Base-by-base conservation (phyloP, 1,139 yeast genomes). In the Maudiozyma humilis region DNA sequence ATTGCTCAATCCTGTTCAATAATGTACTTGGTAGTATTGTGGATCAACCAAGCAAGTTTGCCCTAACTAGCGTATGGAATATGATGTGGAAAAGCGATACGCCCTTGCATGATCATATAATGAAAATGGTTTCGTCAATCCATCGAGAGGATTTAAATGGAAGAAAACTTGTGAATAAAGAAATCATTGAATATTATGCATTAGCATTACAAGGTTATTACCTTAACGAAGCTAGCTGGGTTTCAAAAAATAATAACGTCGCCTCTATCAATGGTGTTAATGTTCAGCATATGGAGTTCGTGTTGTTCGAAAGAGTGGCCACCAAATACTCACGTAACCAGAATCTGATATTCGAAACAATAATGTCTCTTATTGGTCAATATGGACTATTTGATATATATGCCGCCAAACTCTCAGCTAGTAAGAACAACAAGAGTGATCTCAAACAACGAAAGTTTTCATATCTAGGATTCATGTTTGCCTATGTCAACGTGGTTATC, bases 11-110 rank as follows among this genome's bases (percentile, higher is more conserved):
- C 1, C 62, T 67, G 13, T 70, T 72, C 53, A 70, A 82, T 69
- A 78, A 81, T 45, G 60, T 76, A 38, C 69, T 88, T 50, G 77
- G 86, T 1, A 71, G 74, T 6, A 64, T 73, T 45, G 73, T 87
- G 2, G 70, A 84, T 48, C 68, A 74, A 1, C 75, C 78, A 5
- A 54, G 57, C 40, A 42, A 45, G 32, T 53, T 56, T 27, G 62
- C 60, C 8, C 33, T 55, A 3, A 47, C 50, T 12, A 56, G 53
- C 41, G 51, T 57, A 17, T 47, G 51, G n/a, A 47, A 47, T 32
- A 42, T 58, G 8, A 43, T 30, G 54, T 54, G 27, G 40, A 50
- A 7, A 15, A 13, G 3, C 5, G 49, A 52, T 16, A 51, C 59
- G 20, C 48, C 49, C 13, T 39, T 52, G 7, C 52, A 52, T 39